phyloP scores from a whole-genome alignment of 495 filamentous ascomycete genomes.

The Patellaria atrata region DNA sequence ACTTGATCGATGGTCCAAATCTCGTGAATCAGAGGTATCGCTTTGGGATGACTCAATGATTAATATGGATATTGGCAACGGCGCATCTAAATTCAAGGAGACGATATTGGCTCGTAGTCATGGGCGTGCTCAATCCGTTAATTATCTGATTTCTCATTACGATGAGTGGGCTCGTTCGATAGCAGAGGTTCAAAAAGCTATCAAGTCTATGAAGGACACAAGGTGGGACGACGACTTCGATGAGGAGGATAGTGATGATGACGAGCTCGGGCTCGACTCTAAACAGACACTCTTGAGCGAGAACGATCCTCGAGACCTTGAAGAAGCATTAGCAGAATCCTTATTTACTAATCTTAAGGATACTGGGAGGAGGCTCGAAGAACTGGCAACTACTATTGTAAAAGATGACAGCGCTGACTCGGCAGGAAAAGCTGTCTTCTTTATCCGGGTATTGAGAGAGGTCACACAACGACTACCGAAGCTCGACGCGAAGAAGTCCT shows the following conservation, averaged over 20 bases:
- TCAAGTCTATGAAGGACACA: slow-evolving; percentile 50
- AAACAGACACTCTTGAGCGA: slow-evolving; percentile 49
- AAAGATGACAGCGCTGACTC: slow-evolving; percentile 27
- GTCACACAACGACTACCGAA: slow-evolving; percentile 49
- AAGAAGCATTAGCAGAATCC: slow-evolving; percentile 42
- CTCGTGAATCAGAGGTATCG: slow-evolving; percentile 24
- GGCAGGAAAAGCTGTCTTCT: slow-evolving; percentile 51
- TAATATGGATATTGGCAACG: slow-evolving; percentile 37
- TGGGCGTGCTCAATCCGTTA: slow-evolving; percentile 52
- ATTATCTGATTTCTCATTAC: slow-evolving; percentile 44
- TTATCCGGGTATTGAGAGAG: slow-evolving; percentile 65
- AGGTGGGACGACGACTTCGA: slow-evolving; percentile 67
- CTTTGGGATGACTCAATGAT: slow-evolving; percentile 33
- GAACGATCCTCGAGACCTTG: slow-evolving; percentile 55
- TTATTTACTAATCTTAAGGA: slow-evolving; percentile 41
- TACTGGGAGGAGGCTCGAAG: slow-evolving; percentile 44
- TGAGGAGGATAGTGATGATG: slow-evolving; percentile 57
- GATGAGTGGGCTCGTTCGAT: slow-evolving; percentile 53
- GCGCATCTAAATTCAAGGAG: slow-evolving; percentile 40
- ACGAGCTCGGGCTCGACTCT: slow-evolving; percentile 35
- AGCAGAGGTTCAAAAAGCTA: slow-evolving; percentile 40
- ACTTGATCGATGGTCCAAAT: slow-evolving; percentile 14
- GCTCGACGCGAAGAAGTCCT: too few relatives aligned
- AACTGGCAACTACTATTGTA: slow-evolving; percentile 24
- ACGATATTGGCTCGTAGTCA: slow-evolving; percentile 38